phyloP scores from a whole-genome alignment of 345 rosid species.

The Bruguiera sexangula region DNA sequence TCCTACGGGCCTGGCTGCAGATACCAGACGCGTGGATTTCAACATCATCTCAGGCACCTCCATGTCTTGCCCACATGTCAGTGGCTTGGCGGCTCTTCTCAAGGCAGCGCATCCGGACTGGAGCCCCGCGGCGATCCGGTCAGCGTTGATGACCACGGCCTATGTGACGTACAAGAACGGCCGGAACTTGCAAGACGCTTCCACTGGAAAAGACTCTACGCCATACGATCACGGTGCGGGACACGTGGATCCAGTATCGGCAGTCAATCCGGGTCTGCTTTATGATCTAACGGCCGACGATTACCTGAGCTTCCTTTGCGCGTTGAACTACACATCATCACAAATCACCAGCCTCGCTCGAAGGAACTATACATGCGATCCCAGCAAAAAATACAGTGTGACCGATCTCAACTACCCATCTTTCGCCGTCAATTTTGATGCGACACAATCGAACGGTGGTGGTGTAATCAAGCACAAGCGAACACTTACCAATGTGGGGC shows the following conservation, averaged over 20 bases:
- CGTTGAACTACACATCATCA: slow-evolving; percentile 23
- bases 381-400: slow-evolving; percentile 15
- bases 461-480: slow-evolving; percentile 43
- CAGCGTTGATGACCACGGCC: slow-evolving; percentile 36
- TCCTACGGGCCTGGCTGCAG: slow-evolving; percentile 23
- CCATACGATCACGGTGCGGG: slow-evolving; percentile 34
- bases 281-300: slow-evolving; percentile 26
- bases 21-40: slow-evolving; percentile 26
- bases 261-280: slow-evolving; percentile 28
- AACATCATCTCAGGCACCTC: slow-evolving; percentile 34
- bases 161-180: slow-evolving; percentile 26
- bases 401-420: slow-evolving; percentile 31
- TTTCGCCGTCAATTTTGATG: slow-evolving; percentile 23
- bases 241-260: slow-evolving; percentile 29
- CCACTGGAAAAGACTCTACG: slow-evolving; percentile 25
- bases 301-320: slow-evolving; percentile 30
- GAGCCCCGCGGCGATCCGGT: slow-evolving; percentile 27
- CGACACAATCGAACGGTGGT: slow-evolving; percentile 2
- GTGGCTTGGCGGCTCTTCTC: slow-evolving; percentile 25
- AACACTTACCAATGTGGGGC: slow-evolving; percentile 29
- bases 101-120: slow-evolving; percentile 29
- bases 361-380: slow-evolving; percentile 17
- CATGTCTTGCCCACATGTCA: slow-evolving; percentile 35
- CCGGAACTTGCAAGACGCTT: slow-evolving; percentile 11
- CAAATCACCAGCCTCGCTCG: slow-evolving; percentile 23